Evolutionary conservation across 805 yeast genomes (phyloP).

Genomic region (Lipomyces spencermartinsiae): DNA sequence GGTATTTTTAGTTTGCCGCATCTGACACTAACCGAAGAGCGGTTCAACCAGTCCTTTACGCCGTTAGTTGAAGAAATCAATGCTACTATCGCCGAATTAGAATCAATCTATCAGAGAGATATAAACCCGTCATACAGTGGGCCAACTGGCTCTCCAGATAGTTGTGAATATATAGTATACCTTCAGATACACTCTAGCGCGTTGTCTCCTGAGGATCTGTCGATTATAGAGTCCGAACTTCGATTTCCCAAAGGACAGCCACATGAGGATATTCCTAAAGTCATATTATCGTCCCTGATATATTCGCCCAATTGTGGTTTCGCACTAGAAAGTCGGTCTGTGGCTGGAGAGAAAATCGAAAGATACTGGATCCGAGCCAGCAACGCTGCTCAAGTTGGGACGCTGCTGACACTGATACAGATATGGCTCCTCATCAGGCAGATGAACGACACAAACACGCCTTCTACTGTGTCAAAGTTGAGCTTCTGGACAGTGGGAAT

Average conservation of each 20-base stretch:
- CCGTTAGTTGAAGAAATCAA: conserved; percentile 63
- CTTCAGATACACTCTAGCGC: conserved; percentile 72
- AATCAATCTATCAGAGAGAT: conserved; percentile 47
- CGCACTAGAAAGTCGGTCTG: conserved; percentile 50
- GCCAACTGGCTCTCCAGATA: conserved; percentile 45
- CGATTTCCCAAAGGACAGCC: conserved; percentile 81
- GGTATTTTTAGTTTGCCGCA: conserved; percentile 46
- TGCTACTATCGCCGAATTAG: conserved; percentile 52
- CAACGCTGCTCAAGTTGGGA: conserved; percentile 47
- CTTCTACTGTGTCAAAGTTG: conserved; percentile 76
- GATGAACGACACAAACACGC: conserved; percentile 74
- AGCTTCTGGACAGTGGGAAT: conserved; percentile 72
- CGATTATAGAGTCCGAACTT: conserved; percentile 74
- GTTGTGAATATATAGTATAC: conserved; percentile 74
- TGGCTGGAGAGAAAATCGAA: conserved; percentile 66
- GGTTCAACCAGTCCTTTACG: conserved; percentile 65
- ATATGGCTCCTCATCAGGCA: conserved; percentile 67
- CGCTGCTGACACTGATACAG: conserved; percentile 58
- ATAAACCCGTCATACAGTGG: conserved; percentile 41
- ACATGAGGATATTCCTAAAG: conserved; percentile 60
- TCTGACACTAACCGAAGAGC: conserved; percentile 63
- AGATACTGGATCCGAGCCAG: conserved; percentile 49
- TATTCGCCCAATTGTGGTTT: conserved; percentile 93
- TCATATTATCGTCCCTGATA: conserved; percentile 63
- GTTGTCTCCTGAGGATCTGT: conserved; percentile 58